A percentile compares a stretch with the other conserved stretches of the same genome.
Conservation (phyloP, 371 early-diverging fungal genomes). For the Smittium mucronatum region DNA sequence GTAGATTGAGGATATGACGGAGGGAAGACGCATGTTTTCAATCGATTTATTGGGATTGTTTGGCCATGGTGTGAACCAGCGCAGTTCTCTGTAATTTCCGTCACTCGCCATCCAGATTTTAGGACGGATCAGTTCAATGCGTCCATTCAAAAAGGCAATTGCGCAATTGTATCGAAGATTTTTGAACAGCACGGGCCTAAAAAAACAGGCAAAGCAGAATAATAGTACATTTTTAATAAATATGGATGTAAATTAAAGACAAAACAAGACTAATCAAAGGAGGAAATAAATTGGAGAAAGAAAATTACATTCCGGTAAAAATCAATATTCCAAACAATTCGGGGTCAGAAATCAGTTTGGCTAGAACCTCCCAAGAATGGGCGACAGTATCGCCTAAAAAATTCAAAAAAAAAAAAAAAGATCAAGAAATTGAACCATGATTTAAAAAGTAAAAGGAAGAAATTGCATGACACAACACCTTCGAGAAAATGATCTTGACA, state of each 20-base stretch:
- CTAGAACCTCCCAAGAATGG: conserved; percentile 90
- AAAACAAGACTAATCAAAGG: no score
- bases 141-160: conserved; percentile 60
- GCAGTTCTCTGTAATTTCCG: conserved; percentile 90
- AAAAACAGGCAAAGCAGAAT: conserved; percentile 35
- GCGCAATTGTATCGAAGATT: conserved; percentile 91
- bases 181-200: conserved; percentile 70
- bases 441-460: not conserved
- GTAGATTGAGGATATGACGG: conserved; percentile 58
- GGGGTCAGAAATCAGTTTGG: conserved; percentile 48
- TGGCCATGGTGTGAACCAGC: conserved; percentile 90
- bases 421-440: not conserved
- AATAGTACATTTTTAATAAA: not conserved
- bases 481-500: conserved; percentile 96
- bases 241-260: not conserved
- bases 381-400: conserved; percentile 60
- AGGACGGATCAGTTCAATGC: conserved; percentile 87
- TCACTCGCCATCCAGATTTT: conserved; percentile 90
- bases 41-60: conserved; percentile 33
- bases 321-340: conserved; percentile 60
- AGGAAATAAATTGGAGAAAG: not conserved
- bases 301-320: conserved; percentile 83
- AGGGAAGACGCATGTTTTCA: conserved; percentile 68
- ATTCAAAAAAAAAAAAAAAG: not conserved
- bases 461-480: conserved; percentile 16